Percentiles rank a stretch among this genome's conserved stretches.
Evolutionary conservation across 2,329 filamentous ascomycete species (phyloP).

Genomic region (Davidsoniella australis): DNA sequence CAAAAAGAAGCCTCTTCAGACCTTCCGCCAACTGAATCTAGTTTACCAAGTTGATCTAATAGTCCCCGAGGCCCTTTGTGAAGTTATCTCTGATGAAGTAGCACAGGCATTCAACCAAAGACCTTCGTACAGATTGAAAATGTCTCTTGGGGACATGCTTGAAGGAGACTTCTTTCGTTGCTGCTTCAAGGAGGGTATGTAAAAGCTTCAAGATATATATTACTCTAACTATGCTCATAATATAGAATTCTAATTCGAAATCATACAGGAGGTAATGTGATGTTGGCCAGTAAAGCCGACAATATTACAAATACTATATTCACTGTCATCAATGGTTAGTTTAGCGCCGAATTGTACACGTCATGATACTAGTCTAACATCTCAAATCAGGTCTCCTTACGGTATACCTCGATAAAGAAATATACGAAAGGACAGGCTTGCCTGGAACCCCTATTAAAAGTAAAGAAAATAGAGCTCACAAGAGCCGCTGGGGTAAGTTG

Average conservation of each 20-base stretch:
- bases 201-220: background rate
- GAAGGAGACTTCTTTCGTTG: slow-evolving; percentile 62
- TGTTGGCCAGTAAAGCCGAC: slow-evolving; percentile 30
- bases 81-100: too few species aligned
- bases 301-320: slow-evolving; percentile 45
- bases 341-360: background rate
- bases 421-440: slow-evolving; percentile 69
- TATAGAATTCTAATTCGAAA: too few species aligned
- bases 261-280: slow-evolving; percentile 54
- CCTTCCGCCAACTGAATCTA: slow-evolving; percentile 47
- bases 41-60: slow-evolving; percentile 57
- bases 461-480: slow-evolving; percentile 41
- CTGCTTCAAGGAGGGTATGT: slow-evolving; percentile 62
- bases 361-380: background rate
- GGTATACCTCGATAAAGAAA: slow-evolving; percentile 63
- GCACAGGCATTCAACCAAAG: too few species aligned
- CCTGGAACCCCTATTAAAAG: slow-evolving; percentile 49
- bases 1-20: slow-evolving; percentile 58
- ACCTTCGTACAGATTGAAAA: slow-evolving; percentile 35
- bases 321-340: slow-evolving; percentile 47
- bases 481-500: slow-evolving; percentile 54
- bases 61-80: slow-evolving; percentile 39
- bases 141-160: slow-evolving; percentile 57
- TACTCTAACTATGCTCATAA: background rate
- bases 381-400: slow-evolving; percentile 43